Evolutionary conservation across 257 asterid species (phyloP).

Genomic region (Haberlea rhodopensis): DNA sequence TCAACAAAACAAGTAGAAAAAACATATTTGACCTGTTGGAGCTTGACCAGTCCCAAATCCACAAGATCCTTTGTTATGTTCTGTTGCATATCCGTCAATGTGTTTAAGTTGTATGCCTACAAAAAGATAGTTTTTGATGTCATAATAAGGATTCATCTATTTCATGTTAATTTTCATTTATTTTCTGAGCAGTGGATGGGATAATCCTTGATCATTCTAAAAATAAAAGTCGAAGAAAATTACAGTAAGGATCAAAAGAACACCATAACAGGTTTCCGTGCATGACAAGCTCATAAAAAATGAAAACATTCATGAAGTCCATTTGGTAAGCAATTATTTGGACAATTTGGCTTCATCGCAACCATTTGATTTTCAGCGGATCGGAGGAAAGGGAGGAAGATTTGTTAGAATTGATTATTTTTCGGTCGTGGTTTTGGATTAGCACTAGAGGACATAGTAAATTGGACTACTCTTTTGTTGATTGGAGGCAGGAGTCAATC

Average conservation of each 20-base stretch:
- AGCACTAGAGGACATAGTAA: too few relatives aligned
- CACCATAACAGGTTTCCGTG: background rate
- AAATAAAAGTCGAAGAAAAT: slow-evolving; percentile 3
- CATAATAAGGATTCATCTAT: slow-evolving; percentile 17
- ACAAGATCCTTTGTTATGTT: slow-evolving; percentile 76
- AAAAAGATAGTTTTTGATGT: slow-evolving; percentile 8
- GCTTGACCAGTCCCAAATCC: slow-evolving; percentile 90
- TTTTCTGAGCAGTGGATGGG: slow-evolving; percentile 15
- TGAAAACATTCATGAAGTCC: background rate
- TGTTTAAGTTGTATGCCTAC: slow-evolving; percentile 84
- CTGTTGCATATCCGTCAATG: slow-evolving; percentile 68
- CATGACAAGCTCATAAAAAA: slow-evolving; percentile 11
- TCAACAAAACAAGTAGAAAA: slow-evolving; percentile 10
- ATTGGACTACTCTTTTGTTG: too few relatives aligned
- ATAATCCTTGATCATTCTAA: background rate
- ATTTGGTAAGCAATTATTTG: too few relatives aligned
- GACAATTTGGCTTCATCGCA: too few relatives aligned
- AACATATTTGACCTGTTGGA: slow-evolving; percentile 73
- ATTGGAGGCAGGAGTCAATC: too few relatives aligned
- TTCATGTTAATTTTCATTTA: slow-evolving; percentile 22
- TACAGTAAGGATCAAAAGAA: background rate
- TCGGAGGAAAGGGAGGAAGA: too few relatives aligned
- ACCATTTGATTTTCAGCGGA: too few relatives aligned
- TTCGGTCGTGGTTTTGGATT: too few relatives aligned
- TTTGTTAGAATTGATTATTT: too few relatives aligned